Evolutionary conservation across 805 yeast genomes (phyloP), one percentile per base, ranked within the genome.

Genomic region (Lachancea fermentati): DNA sequence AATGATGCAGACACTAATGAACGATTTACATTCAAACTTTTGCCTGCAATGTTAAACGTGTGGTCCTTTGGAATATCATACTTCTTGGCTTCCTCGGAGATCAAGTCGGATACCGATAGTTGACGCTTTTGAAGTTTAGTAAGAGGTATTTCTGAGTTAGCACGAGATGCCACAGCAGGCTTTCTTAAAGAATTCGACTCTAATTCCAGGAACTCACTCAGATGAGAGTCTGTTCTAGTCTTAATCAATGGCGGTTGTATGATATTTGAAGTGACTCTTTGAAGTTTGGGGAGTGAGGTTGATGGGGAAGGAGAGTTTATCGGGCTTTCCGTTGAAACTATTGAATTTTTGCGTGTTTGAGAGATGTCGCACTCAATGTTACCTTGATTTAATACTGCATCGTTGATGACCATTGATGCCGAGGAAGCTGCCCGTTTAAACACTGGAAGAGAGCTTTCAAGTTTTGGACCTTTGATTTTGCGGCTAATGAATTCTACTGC

Each of bases 381-480:
- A 14, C 7, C 19, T 3, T 14, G 24, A 13, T 15, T 11, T 5
- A 5, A 13, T 5, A n/a, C n/a, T 4, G 32, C 11, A 3, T 16
- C 19, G 15, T 35, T 17, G 8, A n/a, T 4, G 26, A n/a, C 4
- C 4, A 12, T 24, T 12, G 24, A 25, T 14, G 32, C 4, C n/a
- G 26, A 18, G 4, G 34, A 30, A 12, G 19, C 15, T 8, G 5
- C 16, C 15, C 19, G 17, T 11, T 31, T 35, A 4, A 17, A 32
- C 13, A n/a, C 19, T 13, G 41, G 6, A 39, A 45, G 13, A 8
- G 32, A 17, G 19, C 45, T 50, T 31, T 66, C 67, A 46, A 71
- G 51, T 29, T 59, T 67, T 52, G 72, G 74, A 11, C 73, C 75
- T 43, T 73, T 76, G 35, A 77, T 62, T 39, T 69, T 72, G 15